Percentiles rank a stretch among this genome's conserved stretches.
phyloP scores from a whole-genome alignment of 176 grass and related monocot species.

The Triticum timopheevii region DNA sequence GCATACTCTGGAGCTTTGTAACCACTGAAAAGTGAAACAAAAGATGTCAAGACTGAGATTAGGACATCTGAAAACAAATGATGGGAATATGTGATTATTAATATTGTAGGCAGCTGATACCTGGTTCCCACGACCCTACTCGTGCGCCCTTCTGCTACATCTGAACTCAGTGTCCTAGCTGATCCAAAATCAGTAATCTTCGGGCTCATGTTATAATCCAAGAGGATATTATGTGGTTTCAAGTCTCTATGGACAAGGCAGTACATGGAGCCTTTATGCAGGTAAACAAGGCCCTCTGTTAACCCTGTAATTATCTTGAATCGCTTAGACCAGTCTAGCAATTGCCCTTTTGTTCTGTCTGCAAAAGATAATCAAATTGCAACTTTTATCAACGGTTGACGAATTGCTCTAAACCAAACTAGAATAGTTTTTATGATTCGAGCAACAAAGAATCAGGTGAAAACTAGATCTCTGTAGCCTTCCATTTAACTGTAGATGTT shows the following conservation, averaged over 20 bases:
- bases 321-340: slow-evolving; percentile 30
- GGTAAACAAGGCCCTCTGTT: slow-evolving; percentile 44
- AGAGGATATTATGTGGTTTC: slow-evolving; percentile 36
- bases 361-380: not conserved
- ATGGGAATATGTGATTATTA: not conserved
- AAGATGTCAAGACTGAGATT: not conserved
- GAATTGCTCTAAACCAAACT: not conserved
- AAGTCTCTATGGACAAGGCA: not conserved
- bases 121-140: slow-evolving; percentile 45
- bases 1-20: slow-evolving; percentile 55
- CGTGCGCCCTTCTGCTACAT: slow-evolving; percentile 27
- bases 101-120: slow-evolving; percentile 12
- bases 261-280: slow-evolving; percentile 35
- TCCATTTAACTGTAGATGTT: not conserved
- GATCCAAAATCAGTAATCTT: slow-evolving; percentile 48
- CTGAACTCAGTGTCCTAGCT: slow-evolving; percentile 34
- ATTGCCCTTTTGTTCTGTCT: not conserved
- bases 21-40: slow-evolving; percentile 26
- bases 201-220: slow-evolving; percentile 40
- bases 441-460: not conserved
- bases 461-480: not conserved
- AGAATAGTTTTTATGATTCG: not conserved
- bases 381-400: not conserved
- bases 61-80: not conserved
- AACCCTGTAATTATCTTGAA: slow-evolving; percentile 47